These are phyloP conservation scores for Suillus weaverae DNA, from an alignment of 768 basidiomycete genomes.

Conservation along the genomic window DNA sequence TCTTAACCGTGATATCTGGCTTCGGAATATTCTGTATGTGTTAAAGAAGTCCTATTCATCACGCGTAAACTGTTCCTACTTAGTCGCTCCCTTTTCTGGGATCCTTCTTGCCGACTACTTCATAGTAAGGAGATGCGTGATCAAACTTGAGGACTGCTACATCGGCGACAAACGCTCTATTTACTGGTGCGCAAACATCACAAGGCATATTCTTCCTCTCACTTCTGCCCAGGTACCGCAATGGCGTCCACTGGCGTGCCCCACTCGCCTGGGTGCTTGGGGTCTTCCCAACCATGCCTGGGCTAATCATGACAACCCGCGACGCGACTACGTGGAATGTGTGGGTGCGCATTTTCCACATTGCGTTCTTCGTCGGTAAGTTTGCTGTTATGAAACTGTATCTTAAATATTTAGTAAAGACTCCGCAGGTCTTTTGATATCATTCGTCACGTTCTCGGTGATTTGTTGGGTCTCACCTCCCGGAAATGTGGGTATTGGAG, in stretches of 20 bases:
- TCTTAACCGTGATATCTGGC: conserved; percentile 11
- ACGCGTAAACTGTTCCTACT: not conserved
- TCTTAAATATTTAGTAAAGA: not conserved
- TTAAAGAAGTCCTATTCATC: not conserved
- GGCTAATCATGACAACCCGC: conserved; percentile 18
- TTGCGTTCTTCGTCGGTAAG: conserved; percentile 18
- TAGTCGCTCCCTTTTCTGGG: conserved; percentile 12
- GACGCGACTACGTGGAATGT: conserved; percentile 15
- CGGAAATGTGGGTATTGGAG: not conserved
- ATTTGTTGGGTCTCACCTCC: not conserved
- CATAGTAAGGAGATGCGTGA: conserved; percentile 4
- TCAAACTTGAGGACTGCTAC: conserved; percentile 12
- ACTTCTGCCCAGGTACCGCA: conserved; percentile 9
- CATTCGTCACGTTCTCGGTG: not conserved
- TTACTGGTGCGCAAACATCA: conserved; percentile 10
- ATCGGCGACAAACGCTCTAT: conserved; percentile 10
- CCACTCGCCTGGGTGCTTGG: conserved; percentile 14
- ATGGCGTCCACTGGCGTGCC: conserved; percentile 14
- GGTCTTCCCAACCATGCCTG: conserved; percentile 17
- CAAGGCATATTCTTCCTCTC: not conserved
- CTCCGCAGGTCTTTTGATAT: not conserved
- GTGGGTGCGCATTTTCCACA: conserved; percentile 20
- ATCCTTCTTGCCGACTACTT: conserved; percentile 16
- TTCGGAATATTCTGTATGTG: conserved; percentile 13
- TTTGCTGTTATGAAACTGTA: not conserved